Evolutionary conservation across 768 basidiomycete species (phyloP), one percentile per base, ranked within the genome.

Genomic region (Lenzites betulinus): DNA sequence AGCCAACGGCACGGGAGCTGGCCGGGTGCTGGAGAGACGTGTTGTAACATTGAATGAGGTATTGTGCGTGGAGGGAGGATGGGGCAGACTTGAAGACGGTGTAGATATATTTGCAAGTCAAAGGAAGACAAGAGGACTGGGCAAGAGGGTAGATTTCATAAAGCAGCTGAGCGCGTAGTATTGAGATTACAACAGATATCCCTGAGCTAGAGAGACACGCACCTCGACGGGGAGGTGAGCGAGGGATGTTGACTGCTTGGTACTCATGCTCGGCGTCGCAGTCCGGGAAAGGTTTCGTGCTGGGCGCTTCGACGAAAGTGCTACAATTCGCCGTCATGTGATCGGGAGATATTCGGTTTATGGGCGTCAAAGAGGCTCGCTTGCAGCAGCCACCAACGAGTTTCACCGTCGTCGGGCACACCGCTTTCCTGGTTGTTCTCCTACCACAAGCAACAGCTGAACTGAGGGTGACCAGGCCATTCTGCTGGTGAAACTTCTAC

Each of bases 91-190:
- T 72, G 75, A 89, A 89, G 15, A 89, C 75, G 15, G 69, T 42
- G 61, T 83, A 70, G 20, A 95, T 71, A 39, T 78, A 71, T 60
- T 74, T 81, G 62, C 82, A 90, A 33, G 82, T 75, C 51, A 73
- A 73, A 0, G 93, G 92, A 8, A 97, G 75, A 36, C 75, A 67
- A 18, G 83, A 77, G 3, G 90, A 92, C 7, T 85, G 74, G 0
- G 92, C 86, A 63, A 79, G 79, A 18, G 90, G 79, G 64, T 94
- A 89, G 15, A 96, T 80, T 57, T 93, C 84, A 66, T 89, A 88
- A 0, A 95, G 73, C 9, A 98, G 79, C 94, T 95, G 43, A 1
- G 42, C 12, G 39, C 22, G 22, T 11, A 18, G 18, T 8, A 43
- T n/a, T 25, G 9, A 15, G 44, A 22, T 46, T 36, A 16, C 13